Base-by-base conservation (phyloP, 2,329 filamentous ascomycete species). In the Huntiella savannae region DNA sequence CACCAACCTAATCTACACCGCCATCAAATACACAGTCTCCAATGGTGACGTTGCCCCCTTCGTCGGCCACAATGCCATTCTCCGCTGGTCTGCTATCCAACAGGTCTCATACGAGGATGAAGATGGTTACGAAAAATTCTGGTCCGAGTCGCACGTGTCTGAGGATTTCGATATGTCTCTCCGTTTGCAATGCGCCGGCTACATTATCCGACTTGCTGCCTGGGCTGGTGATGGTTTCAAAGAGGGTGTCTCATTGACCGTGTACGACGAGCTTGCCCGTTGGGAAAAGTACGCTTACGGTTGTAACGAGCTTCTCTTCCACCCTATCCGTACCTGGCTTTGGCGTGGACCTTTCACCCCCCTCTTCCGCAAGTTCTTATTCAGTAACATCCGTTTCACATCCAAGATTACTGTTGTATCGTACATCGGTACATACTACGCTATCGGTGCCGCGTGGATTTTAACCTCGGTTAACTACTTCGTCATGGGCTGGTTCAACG, bases 231-330 rank as follows among this genome's bases (percentile, higher is more conserved):
- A 79, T n/a, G 80, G 77, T 42, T 86, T 85, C 67, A 79, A 85
- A 58, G 82, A 88, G 58, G 82, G 83, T 52, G 82, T 88, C 46
- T 87, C 82, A 1, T 66, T 88, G 48, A 88, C 82, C 0, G 81
- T 88, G 7, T 86, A 88, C 57, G 82, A 88, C 60, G 83, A 88
- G 60, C 68, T 88, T 50, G 79, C 81, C 2, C 78, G 82, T 48
- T 88, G 83, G 82, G 82, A 88, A 57, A 88, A 88, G 62, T 86
- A 86, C 58, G 83, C 82, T 3, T 87, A 85, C 55, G 82, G 82
- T 34, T 87, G 83, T 62, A 83, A 82, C 59, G 82, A 87, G 63
- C 67, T 88, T 48, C 68, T 88, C 48, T 88, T 91, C 65, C 72
- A 88, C 57, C 83, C 82, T 3, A 66, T 88, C 50, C 71, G 73